Base-by-base conservation (phyloP, 192 early-diverging fungal genomes). In the Rhizophagus sp. region DNA sequence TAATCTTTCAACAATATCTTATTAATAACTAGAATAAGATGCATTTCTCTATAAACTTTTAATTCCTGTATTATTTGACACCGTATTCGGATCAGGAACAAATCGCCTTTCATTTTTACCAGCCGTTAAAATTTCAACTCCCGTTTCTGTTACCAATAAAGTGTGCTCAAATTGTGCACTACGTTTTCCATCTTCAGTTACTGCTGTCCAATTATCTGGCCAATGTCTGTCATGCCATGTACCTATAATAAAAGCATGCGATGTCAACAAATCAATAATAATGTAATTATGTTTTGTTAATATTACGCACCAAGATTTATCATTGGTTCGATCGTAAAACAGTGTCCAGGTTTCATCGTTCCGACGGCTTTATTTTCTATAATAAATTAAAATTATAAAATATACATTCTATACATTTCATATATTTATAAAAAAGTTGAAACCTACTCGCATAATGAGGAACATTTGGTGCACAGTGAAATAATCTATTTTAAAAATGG, bases 261-360 rank as follows among this genome's bases (percentile, higher is more conserved):
- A 62, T 62, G 30, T 19, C 5, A 17, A 15, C 22, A 7, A 22
- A 64, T 34, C 0, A 44, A 33, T n/a, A n/a, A 30, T 77, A n/a
- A 30, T 77, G 17, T 12, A 74, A 61, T 22, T 27, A 27, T 74
- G 19, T 13, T n/a, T 15, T 83, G 36, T 63, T 76, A 19, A 8
- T 62, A 1, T 33, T 25, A 78, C 44, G n/a, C 62, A 68, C 97
- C 97, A 76, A 95, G 95, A 78, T 93, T 94, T 86, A 99, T 98
- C 97, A 98, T 98, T n/a, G 97, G 98, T 85, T 99, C 98, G 73
- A 99, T 99, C 15, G 98, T 99, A 81, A 99, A 99, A 62, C 91
- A 88, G 79, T 98, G 96, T 34, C 98, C 98, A 27, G 94, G 87
- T 86, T 97, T 97, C 93, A 98, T 96, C 2, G 94, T 90, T 34